Percentiles rank a stretch among this genome's conserved stretches.
phyloP scores from a whole-genome alignment of 2,329 filamentous ascomycete genomes.

The Botryotinia convoluta region DNA sequence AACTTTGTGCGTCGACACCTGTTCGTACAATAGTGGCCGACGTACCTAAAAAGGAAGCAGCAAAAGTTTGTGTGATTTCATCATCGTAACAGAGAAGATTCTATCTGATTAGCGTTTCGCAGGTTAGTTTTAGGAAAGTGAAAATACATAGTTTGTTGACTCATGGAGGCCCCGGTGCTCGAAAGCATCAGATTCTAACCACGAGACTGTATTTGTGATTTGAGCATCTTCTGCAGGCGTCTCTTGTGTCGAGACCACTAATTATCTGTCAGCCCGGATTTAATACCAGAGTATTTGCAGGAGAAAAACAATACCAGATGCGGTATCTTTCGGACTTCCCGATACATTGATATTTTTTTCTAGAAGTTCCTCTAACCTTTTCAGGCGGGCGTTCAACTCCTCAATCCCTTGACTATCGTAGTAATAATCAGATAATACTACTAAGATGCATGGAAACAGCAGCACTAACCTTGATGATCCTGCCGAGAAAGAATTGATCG shows the following conservation, averaged over 20 bases:
- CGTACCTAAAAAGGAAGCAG: constrained; percentile 23
- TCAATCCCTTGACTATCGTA: constrained; percentile 23
- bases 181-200: constrained; percentile 18
- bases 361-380: constrained; percentile 27
- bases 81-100: neutral
- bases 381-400: constrained; percentile 25
- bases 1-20: constrained; percentile 18
- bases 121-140: neutral
- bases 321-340: neutral
- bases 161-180: neutral
- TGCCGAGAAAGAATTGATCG: neutral
- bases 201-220: constrained; percentile 10
- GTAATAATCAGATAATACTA: neutral
- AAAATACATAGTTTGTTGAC: neutral
- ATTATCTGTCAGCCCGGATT: neutral
- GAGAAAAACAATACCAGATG: neutral
- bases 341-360: neutral
- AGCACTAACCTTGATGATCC: neutral
- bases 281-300: neutral
- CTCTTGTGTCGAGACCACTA: neutral
- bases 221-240: constrained; percentile 6
- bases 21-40: constrained; percentile 10
- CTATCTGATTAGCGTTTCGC: neutral
- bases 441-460: neutral
- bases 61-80: constrained; percentile 24